Evolutionary conservation across 495 filamentous ascomycete genomes (phyloP).

Genomic region (Cenococcum geophilum): DNA sequence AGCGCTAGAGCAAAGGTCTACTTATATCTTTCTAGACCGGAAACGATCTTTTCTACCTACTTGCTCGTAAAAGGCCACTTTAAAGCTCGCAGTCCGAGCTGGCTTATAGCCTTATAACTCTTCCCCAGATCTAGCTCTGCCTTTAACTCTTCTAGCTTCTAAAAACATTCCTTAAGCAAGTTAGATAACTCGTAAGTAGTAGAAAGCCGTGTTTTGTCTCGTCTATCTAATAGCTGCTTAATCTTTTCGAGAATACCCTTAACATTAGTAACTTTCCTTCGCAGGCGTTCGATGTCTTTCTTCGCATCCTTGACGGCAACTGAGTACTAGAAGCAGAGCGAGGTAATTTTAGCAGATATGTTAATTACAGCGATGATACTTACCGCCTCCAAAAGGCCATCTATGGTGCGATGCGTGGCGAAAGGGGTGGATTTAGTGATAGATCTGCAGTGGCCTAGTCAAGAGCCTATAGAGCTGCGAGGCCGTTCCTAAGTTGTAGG

Average conservation of each 20-base stretch:
- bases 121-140: slow-evolving; percentile 35
- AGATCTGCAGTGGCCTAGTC: too few relatives aligned
- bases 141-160: slow-evolving; percentile 28
- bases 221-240: slow-evolving; percentile 10
- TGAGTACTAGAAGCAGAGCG: slow-evolving; percentile 24
- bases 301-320: slow-evolving; percentile 21
- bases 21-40: slow-evolving; percentile 33
- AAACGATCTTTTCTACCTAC: slow-evolving; percentile 37
- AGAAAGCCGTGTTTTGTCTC: slow-evolving; percentile 12
- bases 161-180: slow-evolving; percentile 27
- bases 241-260: slow-evolving; percentile 18
- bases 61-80: slow-evolving; percentile 43
- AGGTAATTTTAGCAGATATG: slow-evolving; percentile 21
- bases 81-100: slow-evolving; percentile 22
- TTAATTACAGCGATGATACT: slow-evolving; percentile 17
- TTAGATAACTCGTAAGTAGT: slow-evolving; percentile 10
- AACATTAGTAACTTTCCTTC: slow-evolving; percentile 13
- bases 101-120: slow-evolving; percentile 30
- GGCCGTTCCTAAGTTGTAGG: too few relatives aligned
- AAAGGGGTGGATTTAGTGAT: too few relatives aligned
- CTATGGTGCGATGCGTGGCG: slow-evolving; percentile 16
- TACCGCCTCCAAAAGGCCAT: slow-evolving; percentile 10
- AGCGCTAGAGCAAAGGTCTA: background rate
- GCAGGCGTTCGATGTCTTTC: slow-evolving; percentile 18
- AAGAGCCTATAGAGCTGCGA: too few relatives aligned